These are phyloP conservation scores for Coemansia sp. DNA, from an alignment of 371 early-diverging fungal species.

Conservation along the genomic window DNA sequence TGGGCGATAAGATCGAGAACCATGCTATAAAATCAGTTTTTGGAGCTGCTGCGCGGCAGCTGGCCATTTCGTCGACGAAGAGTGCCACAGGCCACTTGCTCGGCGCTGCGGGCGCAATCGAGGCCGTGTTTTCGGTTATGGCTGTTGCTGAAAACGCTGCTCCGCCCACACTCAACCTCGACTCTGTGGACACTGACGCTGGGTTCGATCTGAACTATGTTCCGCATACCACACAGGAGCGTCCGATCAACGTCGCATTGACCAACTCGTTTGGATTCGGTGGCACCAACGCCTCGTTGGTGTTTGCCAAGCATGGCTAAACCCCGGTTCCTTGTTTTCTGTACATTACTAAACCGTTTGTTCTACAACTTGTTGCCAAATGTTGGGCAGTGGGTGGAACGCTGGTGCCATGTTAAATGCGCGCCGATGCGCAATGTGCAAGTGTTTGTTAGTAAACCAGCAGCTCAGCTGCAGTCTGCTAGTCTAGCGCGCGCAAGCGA, in stretches of 20 bases:
- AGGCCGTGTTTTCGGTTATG: slow-evolving; percentile 85
- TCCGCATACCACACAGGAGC: slow-evolving; percentile 62
- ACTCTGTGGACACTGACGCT: slow-evolving; percentile 53
- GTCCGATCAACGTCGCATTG: slow-evolving; percentile 65
- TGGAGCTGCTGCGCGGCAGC: slow-evolving; percentile 16
- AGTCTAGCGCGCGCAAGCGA: too few species aligned
- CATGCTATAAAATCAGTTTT: slow-evolving; percentile 79
- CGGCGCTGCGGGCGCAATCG: slow-evolving; percentile 95
- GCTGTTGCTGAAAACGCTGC: slow-evolving; percentile 61
- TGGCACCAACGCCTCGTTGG: slow-evolving; percentile 88
- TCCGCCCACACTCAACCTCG: slow-evolving; percentile 86
- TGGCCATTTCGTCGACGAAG: slow-evolving; percentile 87
- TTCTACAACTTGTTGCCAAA: too few species aligned
- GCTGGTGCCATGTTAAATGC: too few species aligned
- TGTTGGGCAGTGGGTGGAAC: too few species aligned
- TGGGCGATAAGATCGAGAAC: slow-evolving; percentile 79
- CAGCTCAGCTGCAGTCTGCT: too few species aligned
- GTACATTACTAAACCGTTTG: too few species aligned
- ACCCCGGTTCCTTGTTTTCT: too few species aligned
- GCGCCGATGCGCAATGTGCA: too few species aligned
- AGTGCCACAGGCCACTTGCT: slow-evolving; percentile 90
- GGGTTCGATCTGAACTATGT: slow-evolving; percentile 81
- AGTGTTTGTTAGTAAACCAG: too few species aligned
- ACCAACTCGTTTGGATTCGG: slow-evolving; percentile 98
- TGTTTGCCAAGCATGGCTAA: slow-evolving; percentile 52